These are phyloP conservation scores for Aspergillus bertholletiae DNA, from an alignment of 495 filamentous ascomycete genomes.

Conservation along the genomic window DNA sequence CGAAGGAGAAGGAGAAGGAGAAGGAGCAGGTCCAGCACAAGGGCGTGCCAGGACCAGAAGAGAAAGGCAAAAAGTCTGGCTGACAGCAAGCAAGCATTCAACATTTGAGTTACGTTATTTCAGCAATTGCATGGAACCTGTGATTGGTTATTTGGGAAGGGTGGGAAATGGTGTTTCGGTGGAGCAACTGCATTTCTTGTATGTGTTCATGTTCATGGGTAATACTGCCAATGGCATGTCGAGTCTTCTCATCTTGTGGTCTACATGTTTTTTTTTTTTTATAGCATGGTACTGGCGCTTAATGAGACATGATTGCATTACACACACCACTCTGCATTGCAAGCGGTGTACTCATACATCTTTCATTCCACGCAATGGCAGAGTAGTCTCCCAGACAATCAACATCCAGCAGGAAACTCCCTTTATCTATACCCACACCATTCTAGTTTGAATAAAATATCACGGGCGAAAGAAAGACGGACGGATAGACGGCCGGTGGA, in stretches of 20 bases:
- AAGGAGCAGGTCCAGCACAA: background rate
- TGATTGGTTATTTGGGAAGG: background rate
- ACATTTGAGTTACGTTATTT: too few species aligned
- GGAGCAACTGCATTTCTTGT: background rate
- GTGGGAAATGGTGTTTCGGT: background rate
- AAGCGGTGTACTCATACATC: background rate
- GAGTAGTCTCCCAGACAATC: background rate
- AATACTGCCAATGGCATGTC: background rate
- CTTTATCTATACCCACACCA: background rate
- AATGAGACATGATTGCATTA: background rate
- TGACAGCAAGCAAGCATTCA: background rate
- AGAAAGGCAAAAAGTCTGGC: background rate
- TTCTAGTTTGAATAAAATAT: too few species aligned
- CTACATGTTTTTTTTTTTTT: background rate
- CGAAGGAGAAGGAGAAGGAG: constrained; percentile 1
- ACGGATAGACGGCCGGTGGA: too few species aligned
- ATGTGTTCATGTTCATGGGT: background rate
- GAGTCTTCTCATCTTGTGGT: background rate
- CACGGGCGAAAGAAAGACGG: too few species aligned
- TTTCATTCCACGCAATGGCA: background rate
- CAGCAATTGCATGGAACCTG: background rate
- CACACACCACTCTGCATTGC: background rate
- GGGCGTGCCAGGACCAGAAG: too few species aligned
- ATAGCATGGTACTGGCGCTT: background rate
- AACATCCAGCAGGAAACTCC: background rate